Evolutionary conservation across 78 protist genomes (phyloP).

Genomic region (Creolimax fragrantissima): DNA sequence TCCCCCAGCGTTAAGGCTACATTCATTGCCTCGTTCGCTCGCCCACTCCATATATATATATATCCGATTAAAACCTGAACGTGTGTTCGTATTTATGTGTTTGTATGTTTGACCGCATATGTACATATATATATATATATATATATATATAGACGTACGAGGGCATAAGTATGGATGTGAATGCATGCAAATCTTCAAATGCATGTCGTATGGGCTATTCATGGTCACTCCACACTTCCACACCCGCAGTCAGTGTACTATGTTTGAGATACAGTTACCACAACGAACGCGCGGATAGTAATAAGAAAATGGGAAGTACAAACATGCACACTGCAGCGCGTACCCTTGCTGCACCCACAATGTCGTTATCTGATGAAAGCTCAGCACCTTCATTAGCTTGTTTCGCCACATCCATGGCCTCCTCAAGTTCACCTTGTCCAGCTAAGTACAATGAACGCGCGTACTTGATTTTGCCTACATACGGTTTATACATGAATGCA

Average conservation of each 20-base stretch:
- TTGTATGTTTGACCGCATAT: neutral
- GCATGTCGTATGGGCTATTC: no score
- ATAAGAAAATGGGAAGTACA: no score
- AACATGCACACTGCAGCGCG: no score
- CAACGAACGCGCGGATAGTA: no score
- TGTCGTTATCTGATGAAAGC: neutral
- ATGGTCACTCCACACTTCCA: no score
- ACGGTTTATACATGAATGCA: neutral
- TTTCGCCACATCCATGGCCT: neutral
- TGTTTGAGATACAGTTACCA: no score
- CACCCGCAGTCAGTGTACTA: no score
- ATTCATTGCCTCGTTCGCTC: neutral
- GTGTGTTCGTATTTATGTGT: conserved; percentile 7
- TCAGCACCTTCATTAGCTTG: neutral
- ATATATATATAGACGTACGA: neutral
- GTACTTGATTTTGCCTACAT: neutral
- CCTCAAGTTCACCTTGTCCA: neutral
- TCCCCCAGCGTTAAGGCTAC: neutral
- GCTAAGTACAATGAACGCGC: neutral
- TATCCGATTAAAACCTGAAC: neutral
- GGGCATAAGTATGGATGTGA: neutral
- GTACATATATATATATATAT: neutral
- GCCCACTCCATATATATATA: neutral
- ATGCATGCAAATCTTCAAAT: neutral
- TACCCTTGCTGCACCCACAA: neutral